Base-by-base conservation (phyloP, 1,284 basidiomycete species). In the Athelia sp. region DNA sequence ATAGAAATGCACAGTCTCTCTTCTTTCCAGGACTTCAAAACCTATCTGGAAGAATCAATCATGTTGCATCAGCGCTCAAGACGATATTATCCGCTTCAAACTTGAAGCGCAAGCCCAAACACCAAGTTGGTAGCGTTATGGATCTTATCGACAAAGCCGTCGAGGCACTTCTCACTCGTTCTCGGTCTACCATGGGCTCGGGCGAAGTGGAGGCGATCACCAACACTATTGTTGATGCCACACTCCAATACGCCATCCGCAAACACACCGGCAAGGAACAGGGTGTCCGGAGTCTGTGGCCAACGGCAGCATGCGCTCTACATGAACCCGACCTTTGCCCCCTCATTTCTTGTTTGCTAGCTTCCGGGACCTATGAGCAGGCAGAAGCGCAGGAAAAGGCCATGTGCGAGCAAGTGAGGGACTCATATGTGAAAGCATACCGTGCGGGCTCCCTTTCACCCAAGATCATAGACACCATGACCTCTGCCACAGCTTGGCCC, bases 201-300 rank as follows among this genome's bases (percentile, higher is more conserved):
- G 80, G 78, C n/a, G 84, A 90, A 63, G 66, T 82, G 21, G 82
- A 83, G 45, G 64, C 60, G 15, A 77, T 87, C 47, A 74, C 85
- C 24, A 84, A 90, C 49, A 75, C 76, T 47, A 76, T 90, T 21
- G 85, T 86, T 3, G 79, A 84, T 52, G 81, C 84, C 11, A 81
- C 87, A 2, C 68, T 91, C 21, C 84, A 87, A 59, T 90, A 90
- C 58, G 82, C 85, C 10, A 82, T 90, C 31, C 77, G 82, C 1
- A 78, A 74, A 55, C 66, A 72, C 45, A 74, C 72, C 47, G 72
- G 67, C 24, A 65, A 69, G 31, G 46, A 62, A 2, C 56, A 55
- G 35, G 70, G 68, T 3, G 54, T 57, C 32, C 62, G 59, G 29
- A 63, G 66, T 44, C 62, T 81, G 22, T 82, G 78, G 77, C 68